Evolutionary conservation across 352 stramenopile genomes (phyloP).

Genomic region (Phytophthora boehmeriae): DNA sequence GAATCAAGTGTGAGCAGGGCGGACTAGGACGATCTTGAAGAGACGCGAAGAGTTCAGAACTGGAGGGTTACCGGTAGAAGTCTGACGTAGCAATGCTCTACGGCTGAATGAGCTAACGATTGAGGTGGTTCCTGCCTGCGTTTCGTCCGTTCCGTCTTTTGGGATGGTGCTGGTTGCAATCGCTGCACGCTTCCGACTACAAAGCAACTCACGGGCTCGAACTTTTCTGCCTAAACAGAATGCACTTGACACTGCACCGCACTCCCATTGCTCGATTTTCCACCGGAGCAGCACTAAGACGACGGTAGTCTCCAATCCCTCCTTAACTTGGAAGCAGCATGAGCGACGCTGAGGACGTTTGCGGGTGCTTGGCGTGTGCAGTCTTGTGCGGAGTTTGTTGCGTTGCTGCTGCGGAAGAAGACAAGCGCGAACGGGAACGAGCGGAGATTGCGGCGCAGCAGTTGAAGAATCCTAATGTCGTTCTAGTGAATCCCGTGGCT

Average conservation of each 20-base stretch:
- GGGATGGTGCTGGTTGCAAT: slow-evolving; percentile 9
- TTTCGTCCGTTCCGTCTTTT: slow-evolving; percentile 16
- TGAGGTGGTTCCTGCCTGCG: neutral
- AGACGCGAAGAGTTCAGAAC: slow-evolving; percentile 19
- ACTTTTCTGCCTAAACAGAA: slow-evolving; percentile 12
- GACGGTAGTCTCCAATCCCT: too few species aligned
- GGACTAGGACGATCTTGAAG: slow-evolving; percentile 28
- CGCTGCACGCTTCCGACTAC: slow-evolving; percentile 24
- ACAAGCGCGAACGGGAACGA: slow-evolving; percentile 79
- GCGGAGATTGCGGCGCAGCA: slow-evolving; percentile 38
- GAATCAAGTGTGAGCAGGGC: slow-evolving; percentile 18
- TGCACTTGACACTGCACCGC: slow-evolving; percentile 6
- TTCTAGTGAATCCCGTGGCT: slow-evolving; percentile 68
- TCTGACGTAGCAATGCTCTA: slow-evolving; percentile 4
- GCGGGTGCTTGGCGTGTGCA: slow-evolving; percentile 72
- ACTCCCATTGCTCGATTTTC: slow-evolving; percentile 19
- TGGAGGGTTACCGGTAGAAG: too few species aligned
- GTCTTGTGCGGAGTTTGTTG: slow-evolving; percentile 79
- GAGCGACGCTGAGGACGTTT: slow-evolving; percentile 81
- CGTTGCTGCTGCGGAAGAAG: slow-evolving; percentile 78
- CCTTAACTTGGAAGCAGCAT: slow-evolving; percentile 31
- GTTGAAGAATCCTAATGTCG: slow-evolving; percentile 55
- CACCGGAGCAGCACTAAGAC: slow-evolving; percentile 1
- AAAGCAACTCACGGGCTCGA: slow-evolving; percentile 24
- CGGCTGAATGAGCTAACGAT: neutral